Base-by-base conservation (phyloP, 805 yeast genomes). In the Metschnikowia orientalis region DNA sequence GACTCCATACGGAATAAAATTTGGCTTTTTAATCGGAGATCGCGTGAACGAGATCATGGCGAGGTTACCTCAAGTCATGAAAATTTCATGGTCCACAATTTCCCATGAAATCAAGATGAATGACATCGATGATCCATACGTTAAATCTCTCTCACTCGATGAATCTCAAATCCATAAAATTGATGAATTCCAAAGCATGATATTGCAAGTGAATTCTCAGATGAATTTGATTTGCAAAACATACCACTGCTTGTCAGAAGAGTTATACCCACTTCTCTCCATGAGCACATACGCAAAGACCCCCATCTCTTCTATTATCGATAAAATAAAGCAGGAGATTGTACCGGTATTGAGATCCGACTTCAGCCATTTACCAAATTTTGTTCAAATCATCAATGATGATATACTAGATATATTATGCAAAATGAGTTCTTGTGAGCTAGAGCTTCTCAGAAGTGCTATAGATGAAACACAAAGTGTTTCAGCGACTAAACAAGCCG, bases 1-100 rank as follows among this genome's bases (percentile, higher is more conserved):
- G 0, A 45, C 67, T n/a, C 63, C 54, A 0, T 48, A 55, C 5
- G 61, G 74, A 0, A 59, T 60, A 4, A 71, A 67, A 11, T 57
- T 67, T 10, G 65, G 62, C 1, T 50, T 68, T 17, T 47, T 81
- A 18, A 35, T 80, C 2, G 54, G 53, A 2, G 44, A 42, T 2
- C 65, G 65, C 19, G 59, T 61, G 15, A 37, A 45, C 2, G 34
- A 46, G 0, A 48, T 79, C 2, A 53, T 63, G 28, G 33, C 34
- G 0, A 35, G 57, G n/a, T 20, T 45, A 13, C 15, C 30, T 18
- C 9, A 19, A 6, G 16, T 30, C 2, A 29, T 19, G 36, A 23
- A 28, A 12, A 6, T 37, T 7, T 18, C 38, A 5, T 45, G 49
- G 49, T 28, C 45, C 5, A 34, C 19, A 29, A 9, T 44, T 6